These are phyloP conservation scores for Botryosphaeria agaves DNA, from an alignment of 2,329 filamentous ascomycete species.

Conservation along the genomic window DNA sequence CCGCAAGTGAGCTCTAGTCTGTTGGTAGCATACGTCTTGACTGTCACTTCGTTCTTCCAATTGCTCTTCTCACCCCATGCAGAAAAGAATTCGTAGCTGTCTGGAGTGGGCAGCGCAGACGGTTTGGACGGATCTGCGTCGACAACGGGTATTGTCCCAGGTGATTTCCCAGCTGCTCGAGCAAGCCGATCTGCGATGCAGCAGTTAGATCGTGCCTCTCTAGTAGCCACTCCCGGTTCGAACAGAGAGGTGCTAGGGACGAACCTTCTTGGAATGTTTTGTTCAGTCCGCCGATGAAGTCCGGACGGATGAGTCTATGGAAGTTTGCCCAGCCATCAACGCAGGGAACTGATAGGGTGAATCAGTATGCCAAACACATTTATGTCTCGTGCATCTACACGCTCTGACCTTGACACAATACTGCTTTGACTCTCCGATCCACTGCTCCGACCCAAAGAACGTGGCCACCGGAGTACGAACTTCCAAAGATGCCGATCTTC, in stretches of 20 bases:
- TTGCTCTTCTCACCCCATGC: constrained; percentile 14
- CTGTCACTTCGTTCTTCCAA: constrained; percentile 23
- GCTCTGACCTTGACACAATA: constrained; percentile 21
- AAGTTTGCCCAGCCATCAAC: constrained; percentile 21
- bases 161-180: constrained; percentile 13
- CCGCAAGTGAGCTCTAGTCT: background rate
- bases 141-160: constrained; percentile 15
- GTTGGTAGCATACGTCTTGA: constrained; percentile 11
- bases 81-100: constrained; percentile 18
- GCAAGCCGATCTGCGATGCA: constrained; percentile 16
- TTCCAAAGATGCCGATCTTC: constrained; percentile 21
- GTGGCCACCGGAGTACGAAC: constrained; percentile 21
- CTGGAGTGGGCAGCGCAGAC: constrained; percentile 16
- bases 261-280: constrained; percentile 8
- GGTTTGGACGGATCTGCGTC: constrained; percentile 13
- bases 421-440: constrained; percentile 22
- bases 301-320: constrained; percentile 14
- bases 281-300: constrained; percentile 11
- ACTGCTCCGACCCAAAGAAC: constrained; percentile 20
- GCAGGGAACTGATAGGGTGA: no score
- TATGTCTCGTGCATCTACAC: no score
- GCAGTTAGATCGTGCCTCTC: no score
- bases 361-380: no score
- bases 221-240: no score
- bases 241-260: no score